These are phyloP conservation scores for Alternaria ventricosa DNA, from an alignment of 2,329 filamentous ascomycete genomes.

Conservation along the genomic window DNA sequence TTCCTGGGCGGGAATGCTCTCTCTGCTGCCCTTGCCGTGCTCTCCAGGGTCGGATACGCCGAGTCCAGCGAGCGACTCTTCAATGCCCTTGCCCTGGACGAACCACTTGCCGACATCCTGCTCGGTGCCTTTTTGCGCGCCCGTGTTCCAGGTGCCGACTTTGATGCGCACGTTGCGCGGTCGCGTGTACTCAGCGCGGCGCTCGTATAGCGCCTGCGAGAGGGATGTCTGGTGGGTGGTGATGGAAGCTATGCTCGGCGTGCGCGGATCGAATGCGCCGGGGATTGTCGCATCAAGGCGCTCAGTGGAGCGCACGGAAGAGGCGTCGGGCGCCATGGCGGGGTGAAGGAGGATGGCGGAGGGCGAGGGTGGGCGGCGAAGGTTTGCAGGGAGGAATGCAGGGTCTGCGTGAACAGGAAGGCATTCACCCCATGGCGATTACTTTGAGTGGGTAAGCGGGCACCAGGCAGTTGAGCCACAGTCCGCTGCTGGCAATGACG, in stretches of 20 bases:
- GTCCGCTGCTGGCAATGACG: constrained; percentile 15
- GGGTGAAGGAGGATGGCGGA: constrained; percentile 13
- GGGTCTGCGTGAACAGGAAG: neutral
- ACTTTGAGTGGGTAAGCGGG: constrained; percentile 11
- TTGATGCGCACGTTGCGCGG: constrained; percentile 81
- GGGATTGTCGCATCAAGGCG: constrained; percentile 55
- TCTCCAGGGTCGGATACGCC: constrained; percentile 35
- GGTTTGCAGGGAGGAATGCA: neutral
- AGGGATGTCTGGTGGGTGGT: constrained; percentile 56
- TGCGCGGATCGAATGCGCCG: constrained; percentile 52
- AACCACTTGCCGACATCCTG: constrained; percentile 92
- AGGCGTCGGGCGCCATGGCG: constrained; percentile 36
- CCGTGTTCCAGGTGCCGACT: constrained; percentile 95
- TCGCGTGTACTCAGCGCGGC: constrained; percentile 79
- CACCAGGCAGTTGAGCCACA: constrained; percentile 22
- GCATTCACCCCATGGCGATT: constrained; percentile 13
- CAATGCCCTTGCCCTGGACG: constrained; percentile 74
- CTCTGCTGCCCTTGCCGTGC: constrained; percentile 46
- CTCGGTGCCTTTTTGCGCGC: constrained; percentile 81
- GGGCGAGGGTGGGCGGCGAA: neutral
- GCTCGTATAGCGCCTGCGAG: constrained; percentile 68
- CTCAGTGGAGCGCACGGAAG: constrained; percentile 34
- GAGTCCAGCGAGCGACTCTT: constrained; percentile 66
- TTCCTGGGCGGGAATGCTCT: constrained; percentile 58
- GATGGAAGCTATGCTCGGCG: constrained; percentile 29